phyloP scores from a whole-genome alignment of 176 grass and related monocot genomes.

The Secale cereale region DNA sequence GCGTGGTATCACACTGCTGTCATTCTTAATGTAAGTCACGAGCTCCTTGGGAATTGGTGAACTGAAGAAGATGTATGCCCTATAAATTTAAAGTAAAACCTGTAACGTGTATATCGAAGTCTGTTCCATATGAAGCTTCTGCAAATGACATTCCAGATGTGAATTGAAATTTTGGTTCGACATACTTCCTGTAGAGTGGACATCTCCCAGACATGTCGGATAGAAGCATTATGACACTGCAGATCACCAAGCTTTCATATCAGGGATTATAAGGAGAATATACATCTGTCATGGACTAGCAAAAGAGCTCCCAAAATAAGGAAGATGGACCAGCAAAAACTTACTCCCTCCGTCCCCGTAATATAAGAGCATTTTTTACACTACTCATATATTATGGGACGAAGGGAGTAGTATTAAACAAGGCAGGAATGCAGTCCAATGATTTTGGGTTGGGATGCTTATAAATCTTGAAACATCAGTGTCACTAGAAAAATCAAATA shows the following conservation, averaged over 20 bases:
- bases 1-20: conserved; percentile 84
- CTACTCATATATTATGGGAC: no score
- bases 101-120: no score
- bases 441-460: neutral
- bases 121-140: neutral
- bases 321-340: neutral
- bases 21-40: conserved; percentile 88
- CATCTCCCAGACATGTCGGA: conserved; percentile 99
- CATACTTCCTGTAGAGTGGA: conserved; percentile 92
- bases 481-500: neutral
- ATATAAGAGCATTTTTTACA: no score
- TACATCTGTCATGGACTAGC: neutral
- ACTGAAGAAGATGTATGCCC: conserved; percentile 97
- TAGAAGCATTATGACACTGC: conserved; percentile 93
- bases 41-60: conserved; percentile 87
- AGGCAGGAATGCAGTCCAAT: neutral
- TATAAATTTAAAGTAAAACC: conserved; percentile 30
- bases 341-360: no score
- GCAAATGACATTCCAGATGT: conserved; percentile 17
- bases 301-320: neutral
- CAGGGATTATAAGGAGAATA: conserved; percentile 19
- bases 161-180: conserved; percentile 15
- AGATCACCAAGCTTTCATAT: conserved; percentile 29
- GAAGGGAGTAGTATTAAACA: no score
- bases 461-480: neutral